phyloP scores from a whole-genome alignment of 495 filamentous ascomycete species.

The Acidomyces sp. region DNA sequence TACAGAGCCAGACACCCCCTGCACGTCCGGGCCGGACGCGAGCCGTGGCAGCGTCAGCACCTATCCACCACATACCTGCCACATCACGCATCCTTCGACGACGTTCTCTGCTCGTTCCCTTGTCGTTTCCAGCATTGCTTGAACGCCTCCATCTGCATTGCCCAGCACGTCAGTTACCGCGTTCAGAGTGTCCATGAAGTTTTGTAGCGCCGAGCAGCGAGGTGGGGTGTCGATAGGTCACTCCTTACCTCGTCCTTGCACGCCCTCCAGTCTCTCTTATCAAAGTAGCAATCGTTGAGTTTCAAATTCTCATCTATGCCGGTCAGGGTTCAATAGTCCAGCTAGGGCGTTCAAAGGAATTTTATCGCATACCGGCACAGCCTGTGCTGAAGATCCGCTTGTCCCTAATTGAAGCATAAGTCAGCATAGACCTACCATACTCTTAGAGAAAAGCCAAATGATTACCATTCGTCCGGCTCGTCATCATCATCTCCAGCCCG shows the following conservation, averaged over 20 bases:
- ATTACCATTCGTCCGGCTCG: slow-evolving; percentile 90
- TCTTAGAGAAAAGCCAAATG: too few species aligned
- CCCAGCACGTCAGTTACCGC: slow-evolving; percentile 1
- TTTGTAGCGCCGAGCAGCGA: not conserved
- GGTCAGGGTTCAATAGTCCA: not conserved
- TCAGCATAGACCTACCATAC: too few species aligned
- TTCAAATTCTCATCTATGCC: slow-evolving; percentile 67
- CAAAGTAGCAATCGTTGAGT: slow-evolving; percentile 89
- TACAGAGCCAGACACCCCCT: not conserved
- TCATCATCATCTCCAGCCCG: slow-evolving; percentile 53
- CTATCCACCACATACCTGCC: too few species aligned
- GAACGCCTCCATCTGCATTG: slow-evolving; percentile 75
- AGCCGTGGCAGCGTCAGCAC: too few species aligned
- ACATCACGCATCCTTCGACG: slow-evolving; percentile 52
- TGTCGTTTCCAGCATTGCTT: slow-evolving; percentile 85
- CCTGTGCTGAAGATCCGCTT: slow-evolving; percentile 96
- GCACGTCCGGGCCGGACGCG: not conserved
- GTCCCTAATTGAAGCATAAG: too few species aligned
- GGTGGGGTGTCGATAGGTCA: not conserved
- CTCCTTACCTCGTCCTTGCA: slow-evolving; percentile 76
- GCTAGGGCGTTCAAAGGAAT: not conserved
- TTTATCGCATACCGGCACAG: slow-evolving; percentile 54
- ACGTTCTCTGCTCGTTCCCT: slow-evolving; percentile 74
- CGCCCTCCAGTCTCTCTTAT: slow-evolving; percentile 89
- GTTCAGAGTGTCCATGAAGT: not conserved